phyloP scores from a whole-genome alignment of 2,329 filamentous ascomycete species.

The Talaromyces islandicus region DNA sequence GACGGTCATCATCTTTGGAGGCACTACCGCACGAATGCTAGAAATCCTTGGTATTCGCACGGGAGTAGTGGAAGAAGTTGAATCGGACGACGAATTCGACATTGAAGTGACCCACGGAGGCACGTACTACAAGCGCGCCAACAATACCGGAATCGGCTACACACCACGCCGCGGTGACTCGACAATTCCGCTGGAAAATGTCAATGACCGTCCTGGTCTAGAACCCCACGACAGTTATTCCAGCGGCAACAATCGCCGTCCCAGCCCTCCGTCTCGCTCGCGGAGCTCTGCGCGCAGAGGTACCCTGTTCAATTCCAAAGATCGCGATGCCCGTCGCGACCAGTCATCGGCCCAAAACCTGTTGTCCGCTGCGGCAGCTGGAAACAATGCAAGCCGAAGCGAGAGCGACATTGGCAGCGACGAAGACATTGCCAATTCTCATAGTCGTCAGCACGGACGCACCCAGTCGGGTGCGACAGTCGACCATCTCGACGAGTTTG shows the following conservation, averaged over 20 bases:
- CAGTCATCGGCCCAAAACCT: conserved; percentile 46
- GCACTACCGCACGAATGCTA: conserved; percentile 93
- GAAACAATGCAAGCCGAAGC: conserved; percentile 31
- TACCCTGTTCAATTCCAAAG: conserved; percentile 43
- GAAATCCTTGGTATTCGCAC: conserved; percentile 96
- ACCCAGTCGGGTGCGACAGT: conserved; percentile 19
- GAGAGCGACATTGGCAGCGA: conserved; percentile 40
- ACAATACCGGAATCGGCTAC: conserved; percentile 65
- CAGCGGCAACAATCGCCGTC: conserved; percentile 50
- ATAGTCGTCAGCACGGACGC: conserved; percentile 32
- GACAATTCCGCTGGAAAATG: conserved; percentile 49
- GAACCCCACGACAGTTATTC: conserved; percentile 45
- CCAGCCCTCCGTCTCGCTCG: conserved; percentile 33
- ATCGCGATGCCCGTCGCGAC: conserved; percentile 38
- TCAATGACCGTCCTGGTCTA: conserved; percentile 33
- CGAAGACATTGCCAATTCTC: conserved; percentile 45
- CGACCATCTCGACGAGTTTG: conserved; percentile 28
- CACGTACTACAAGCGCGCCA: conserved; percentile 74
- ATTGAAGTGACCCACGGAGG: conserved; percentile 72
- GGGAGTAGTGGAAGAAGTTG: conserved; percentile 91
- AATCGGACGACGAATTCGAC: conserved; percentile 97
- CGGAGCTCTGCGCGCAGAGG: conserved; percentile 47
- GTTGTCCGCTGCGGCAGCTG: conserved; percentile 29
- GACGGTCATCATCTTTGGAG: conserved; percentile 97
- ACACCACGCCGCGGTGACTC: conserved; percentile 60